Conservation (phyloP, 495 filamentous ascomycete species). For the Neurospora terricola region DNA sequence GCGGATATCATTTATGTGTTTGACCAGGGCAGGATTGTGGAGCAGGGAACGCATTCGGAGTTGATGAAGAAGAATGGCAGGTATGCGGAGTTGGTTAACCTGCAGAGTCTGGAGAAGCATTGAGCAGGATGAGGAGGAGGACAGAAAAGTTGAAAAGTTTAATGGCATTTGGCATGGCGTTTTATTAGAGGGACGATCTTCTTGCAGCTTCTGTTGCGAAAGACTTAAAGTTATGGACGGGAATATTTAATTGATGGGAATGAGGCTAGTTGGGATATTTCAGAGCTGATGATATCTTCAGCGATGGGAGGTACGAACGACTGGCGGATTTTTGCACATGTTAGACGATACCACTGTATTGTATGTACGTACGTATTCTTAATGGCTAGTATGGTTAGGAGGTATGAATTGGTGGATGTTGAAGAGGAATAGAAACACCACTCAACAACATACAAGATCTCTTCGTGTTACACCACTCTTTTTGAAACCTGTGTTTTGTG, state of each 20-base stretch:
- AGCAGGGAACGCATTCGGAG: conserved; percentile 44
- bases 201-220: neutral
- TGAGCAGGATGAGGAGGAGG: neutral
- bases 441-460: neutral
- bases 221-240: neutral
- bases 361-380: neutral
- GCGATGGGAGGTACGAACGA: neutral
- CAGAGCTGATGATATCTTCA: neutral
- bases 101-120: conserved; percentile 66
- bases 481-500: neutral
- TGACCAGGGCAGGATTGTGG: conserved; percentile 45
- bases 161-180: neutral
- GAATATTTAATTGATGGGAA: neutral
- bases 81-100: conserved; percentile 46
- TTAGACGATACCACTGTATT: neutral
- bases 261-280: neutral
- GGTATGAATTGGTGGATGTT: neutral
- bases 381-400: neutral
- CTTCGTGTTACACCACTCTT: neutral
- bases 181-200: neutral
- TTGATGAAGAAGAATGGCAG: conserved; percentile 41
- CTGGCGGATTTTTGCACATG: neutral
- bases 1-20: conserved; percentile 52
- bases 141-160: neutral
- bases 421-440: neutral